A percentile compares a stretch with the other conserved stretches of the same genome.
Evolutionary conservation across 805 yeast genomes (phyloP).

Genomic region (Ogataea salicorniae): DNA sequence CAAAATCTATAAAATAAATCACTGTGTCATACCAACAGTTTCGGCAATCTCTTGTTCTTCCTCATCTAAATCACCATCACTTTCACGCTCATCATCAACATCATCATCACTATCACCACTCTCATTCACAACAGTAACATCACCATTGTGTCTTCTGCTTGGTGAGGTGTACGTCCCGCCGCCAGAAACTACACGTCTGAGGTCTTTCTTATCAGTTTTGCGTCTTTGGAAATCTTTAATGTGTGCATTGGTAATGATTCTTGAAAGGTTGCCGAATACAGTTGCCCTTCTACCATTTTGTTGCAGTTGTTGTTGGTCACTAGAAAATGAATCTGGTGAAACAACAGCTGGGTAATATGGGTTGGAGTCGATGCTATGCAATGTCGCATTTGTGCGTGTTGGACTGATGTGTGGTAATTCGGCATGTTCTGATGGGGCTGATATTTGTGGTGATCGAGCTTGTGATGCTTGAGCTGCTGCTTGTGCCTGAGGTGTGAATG

Average conservation of each 20-base stretch:
- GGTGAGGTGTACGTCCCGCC: neutral
- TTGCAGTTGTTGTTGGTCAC: neutral
- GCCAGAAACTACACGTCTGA: constrained; percentile 23
- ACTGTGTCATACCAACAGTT: neutral
- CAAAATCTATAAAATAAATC: neutral
- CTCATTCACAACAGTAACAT: constrained; percentile 15
- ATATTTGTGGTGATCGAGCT: no score
- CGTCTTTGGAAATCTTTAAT: constrained; percentile 80
- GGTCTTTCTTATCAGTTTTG: constrained; percentile 29
- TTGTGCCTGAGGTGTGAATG: no score
- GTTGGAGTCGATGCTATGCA: no score
- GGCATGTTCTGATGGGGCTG: no score
- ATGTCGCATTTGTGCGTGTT: no score
- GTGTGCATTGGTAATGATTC: constrained; percentile 68
- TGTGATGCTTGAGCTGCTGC: no score
- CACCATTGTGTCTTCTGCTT: constrained; percentile 13
- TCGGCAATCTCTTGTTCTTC: neutral
- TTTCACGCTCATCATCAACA: constrained; percentile 23
- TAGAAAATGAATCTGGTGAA: no score
- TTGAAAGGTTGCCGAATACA: constrained; percentile 41
- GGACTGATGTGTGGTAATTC: no score
- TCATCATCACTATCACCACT: constrained; percentile 26
- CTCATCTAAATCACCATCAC: constrained; percentile 21
- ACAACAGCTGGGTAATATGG: no score
- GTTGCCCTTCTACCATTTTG: constrained; percentile 5